Percentiles rank a stretch among this genome's conserved stretches.
phyloP scores from a whole-genome alignment of 768 basidiomycete genomes.

The Psilocybe cyanescens region DNA sequence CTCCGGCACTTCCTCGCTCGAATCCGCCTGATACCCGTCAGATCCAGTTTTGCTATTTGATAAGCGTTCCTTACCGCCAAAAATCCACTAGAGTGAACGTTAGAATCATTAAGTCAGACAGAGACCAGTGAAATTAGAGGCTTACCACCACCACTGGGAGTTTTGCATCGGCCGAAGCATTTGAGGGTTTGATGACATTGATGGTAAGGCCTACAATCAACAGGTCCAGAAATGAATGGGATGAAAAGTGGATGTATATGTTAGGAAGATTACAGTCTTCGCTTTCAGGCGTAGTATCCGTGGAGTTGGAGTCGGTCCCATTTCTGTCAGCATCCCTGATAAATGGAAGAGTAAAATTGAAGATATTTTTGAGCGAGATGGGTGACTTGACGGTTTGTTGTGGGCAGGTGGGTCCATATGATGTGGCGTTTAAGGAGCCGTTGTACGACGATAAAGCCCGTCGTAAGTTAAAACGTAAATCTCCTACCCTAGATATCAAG shows the following conservation, averaged over 20 bases:
- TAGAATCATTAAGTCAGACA: not conserved
- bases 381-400: conserved; percentile 22
- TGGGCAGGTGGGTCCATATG: conserved; percentile 51
- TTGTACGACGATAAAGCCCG: conserved; percentile 40
- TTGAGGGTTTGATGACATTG: conserved; percentile 48
- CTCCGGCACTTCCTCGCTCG: conserved; percentile 27
- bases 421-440: conserved; percentile 37
- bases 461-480: conserved; percentile 48
- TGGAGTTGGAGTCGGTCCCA: not conserved
- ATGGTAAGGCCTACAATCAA: conserved; percentile 40
- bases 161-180: conserved; percentile 35
- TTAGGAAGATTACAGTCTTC: conserved; percentile 23
- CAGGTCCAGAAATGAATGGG: too few species aligned
- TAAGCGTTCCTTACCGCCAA: conserved; percentile 33
- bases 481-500: conserved; percentile 31
- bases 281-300: conserved; percentile 5
- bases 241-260: too few species aligned
- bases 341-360: conserved; percentile 6
- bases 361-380: conserved; percentile 5
- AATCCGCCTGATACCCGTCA: conserved; percentile 25
- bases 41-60: not conserved
- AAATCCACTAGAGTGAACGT: conserved; percentile 42
- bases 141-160: conserved; percentile 55
- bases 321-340: not conserved
- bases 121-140: not conserved